These are phyloP conservation scores for Ophiocordyceps camponoti-saundersi DNA, from an alignment of 2,329 filamentous ascomycete genomes.

Conservation along the genomic window DNA sequence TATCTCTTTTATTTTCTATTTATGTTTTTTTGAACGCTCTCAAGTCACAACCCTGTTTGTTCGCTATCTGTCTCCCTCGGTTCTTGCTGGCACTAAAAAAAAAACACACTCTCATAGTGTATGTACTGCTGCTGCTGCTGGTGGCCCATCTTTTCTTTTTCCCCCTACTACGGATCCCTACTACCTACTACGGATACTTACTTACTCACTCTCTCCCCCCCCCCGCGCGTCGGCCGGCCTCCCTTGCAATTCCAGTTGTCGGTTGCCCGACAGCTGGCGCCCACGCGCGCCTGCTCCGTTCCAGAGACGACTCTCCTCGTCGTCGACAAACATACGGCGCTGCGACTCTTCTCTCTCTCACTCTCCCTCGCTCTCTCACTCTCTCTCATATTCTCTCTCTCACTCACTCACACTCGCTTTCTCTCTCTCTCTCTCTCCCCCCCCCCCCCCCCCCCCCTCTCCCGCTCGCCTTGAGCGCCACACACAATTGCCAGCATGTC, in stretches of 20 bases:
- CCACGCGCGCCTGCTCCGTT: background rate
- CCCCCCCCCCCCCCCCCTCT: no score
- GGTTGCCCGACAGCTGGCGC: background rate
- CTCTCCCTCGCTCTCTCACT: background rate
- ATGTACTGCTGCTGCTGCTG: background rate
- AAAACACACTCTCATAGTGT: no score
- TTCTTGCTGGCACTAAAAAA: background rate
- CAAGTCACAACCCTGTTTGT: no score
- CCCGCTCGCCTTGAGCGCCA: no score
- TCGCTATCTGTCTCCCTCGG: background rate
- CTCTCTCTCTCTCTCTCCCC: no score
- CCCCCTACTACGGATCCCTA: no score
- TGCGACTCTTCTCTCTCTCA: conserved; percentile 2
- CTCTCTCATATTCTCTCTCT: no score
- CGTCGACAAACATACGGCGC: conserved; percentile 1
- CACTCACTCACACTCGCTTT: background rate
- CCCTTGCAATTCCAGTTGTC: background rate
- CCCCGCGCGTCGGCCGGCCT: background rate
- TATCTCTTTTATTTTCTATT: background rate
- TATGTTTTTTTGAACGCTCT: no score
- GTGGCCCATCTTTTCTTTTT: background rate
- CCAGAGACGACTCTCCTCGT: no score
- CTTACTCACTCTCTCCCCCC: no score
- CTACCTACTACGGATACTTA: no score
- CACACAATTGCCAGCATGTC: conserved; percentile 14